Base-by-base conservation (phyloP, 2,329 filamentous ascomycete species). In the Aspergillus vadensis region DNA sequence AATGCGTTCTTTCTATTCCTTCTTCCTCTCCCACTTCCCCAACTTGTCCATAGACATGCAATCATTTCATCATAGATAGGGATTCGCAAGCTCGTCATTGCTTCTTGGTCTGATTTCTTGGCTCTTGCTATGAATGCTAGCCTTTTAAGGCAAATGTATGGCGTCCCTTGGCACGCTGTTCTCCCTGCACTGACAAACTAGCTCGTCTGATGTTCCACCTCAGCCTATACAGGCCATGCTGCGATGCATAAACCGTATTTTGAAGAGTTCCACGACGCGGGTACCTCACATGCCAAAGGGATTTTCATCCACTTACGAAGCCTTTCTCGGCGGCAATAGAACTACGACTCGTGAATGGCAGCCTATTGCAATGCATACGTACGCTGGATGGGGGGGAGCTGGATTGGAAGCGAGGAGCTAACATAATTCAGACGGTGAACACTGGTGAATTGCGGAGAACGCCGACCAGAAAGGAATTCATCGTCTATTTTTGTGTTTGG, bases 301-400 rank as follows among this genome's bases (percentile, higher is more conserved):
- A 50, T 50, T 50, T 30, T 30, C 47, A 50, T 50, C 47, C 23
- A 32, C 25, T 50, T 30, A 50, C 25, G 47, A 50, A 50, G n/a
- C 23, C 23, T 30, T 17, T 30, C 23, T 23, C 44, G 19, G 41
- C 41, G 21, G 41, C 10, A 44, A 44, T 14, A 44, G 21, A 44
- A 7, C 9, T 12, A 23, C 41, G 41, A 21, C 17, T 27, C 47
- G 47, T 17, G 25, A 50, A 36, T 36, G 32, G 32, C 32, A 36
- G 32, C 32, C 32, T 14, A n/a, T 12, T 17, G 47, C 47, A 50
- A 30, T 17, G 25, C 25, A 27, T 30, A 50, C 47, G 47, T 50
- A 50, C 47, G 47, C 47, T 30, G 15, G 25, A 10, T 12, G 25
- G 17, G 25, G 25, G 8, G 25, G 25, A 30, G n/a, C 25, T 50